Percentiles rank a stretch among this genome's conserved stretches.
phyloP scores from a whole-genome alignment of 352 stramenopile genomes.

The Globisporangium canariense region DNA sequence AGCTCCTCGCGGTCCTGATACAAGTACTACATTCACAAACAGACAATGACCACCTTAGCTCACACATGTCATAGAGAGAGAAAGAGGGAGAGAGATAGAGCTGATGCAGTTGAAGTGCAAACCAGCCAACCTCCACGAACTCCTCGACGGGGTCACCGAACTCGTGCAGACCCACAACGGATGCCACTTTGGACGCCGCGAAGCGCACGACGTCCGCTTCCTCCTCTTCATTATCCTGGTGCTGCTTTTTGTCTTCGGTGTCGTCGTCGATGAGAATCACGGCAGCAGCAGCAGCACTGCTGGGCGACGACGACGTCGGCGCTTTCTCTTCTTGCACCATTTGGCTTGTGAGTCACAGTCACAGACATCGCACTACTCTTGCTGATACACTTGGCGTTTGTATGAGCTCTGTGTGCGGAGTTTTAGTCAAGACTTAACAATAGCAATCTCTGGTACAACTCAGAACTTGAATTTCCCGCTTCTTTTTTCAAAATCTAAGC shows the following conservation, averaged over 20 bases:
- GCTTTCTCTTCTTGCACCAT: background rate
- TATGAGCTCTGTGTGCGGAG: no score
- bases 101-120: no score
- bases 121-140: constrained; percentile 28
- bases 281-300: background rate
- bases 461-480: no score
- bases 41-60: background rate
- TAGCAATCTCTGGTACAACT: no score
- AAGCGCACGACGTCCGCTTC: constrained; percentile 37
- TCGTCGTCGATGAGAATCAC: background rate
- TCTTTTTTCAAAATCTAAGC: no score
- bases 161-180: constrained; percentile 67
- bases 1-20: constrained; percentile 66
- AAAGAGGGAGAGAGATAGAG: background rate
- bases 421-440: no score
- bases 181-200: constrained; percentile 69
- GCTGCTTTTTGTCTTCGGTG: background rate
- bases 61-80: background rate
- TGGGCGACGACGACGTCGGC: no score
- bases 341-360: no score
- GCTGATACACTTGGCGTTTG: no score
- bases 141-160: constrained; percentile 56
- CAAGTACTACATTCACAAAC: constrained; percentile 31
- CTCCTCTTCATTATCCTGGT: background rate
- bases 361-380: no score